Conservation (phyloP, 495 filamentous ascomycete species). For the Cercophora samala region DNA sequence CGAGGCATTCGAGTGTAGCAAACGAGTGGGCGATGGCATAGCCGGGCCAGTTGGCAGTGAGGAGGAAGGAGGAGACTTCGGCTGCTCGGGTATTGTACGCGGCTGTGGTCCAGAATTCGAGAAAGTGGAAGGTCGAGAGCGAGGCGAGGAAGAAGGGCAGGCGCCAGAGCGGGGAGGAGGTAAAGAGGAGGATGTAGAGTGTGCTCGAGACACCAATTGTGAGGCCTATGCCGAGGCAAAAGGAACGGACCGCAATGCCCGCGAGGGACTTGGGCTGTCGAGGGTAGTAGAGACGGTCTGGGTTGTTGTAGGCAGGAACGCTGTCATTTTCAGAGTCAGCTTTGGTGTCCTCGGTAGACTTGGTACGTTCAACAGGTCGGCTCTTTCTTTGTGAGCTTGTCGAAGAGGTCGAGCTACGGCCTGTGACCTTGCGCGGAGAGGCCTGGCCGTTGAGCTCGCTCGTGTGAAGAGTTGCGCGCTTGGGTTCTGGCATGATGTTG, state of each 20-base stretch:
- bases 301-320: constrained; percentile 30
- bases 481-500: neutral
- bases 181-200: constrained; percentile 37
- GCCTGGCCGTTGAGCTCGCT: neutral
- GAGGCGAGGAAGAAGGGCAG: constrained; percentile 72
- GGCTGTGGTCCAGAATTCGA: constrained; percentile 91
- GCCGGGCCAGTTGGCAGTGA: constrained; percentile 77
- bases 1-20: constrained; percentile 66
- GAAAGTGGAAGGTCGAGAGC: constrained; percentile 86
- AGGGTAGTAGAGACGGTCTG: constrained; percentile 46
- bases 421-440: constrained; percentile 3
- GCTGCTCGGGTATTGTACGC: constrained; percentile 74
- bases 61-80: constrained; percentile 69
- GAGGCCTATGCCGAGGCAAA: constrained; percentile 50
- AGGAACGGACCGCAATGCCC: constrained; percentile 71
- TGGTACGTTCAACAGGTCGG: neutral
- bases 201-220: constrained; percentile 44
- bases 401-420: constrained; percentile 49
- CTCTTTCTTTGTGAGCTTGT: constrained; percentile 22
- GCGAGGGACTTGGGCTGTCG: constrained; percentile 65
- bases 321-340: constrained; percentile 32
- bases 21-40: constrained; percentile 79
- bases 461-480: neutral
- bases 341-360: neutral
- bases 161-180: constrained; percentile 65